Base-by-base conservation (phyloP, 148 eudicot genomes). In the Agrostemma githago region DNA sequence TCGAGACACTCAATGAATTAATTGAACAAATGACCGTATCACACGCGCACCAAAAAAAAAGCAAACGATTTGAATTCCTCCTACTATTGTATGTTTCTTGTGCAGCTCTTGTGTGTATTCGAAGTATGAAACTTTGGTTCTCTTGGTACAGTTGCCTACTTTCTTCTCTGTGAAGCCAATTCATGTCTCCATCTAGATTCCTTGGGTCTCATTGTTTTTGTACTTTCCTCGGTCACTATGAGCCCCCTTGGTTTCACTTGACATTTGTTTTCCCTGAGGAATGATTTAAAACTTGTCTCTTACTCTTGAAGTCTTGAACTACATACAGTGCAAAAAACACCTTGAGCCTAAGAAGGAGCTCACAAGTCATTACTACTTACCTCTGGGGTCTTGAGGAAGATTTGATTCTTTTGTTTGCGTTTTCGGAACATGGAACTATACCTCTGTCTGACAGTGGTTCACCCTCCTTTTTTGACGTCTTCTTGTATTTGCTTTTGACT, bases 71-170 rank as follows among this genome's bases (percentile, higher is more conserved):
- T 5, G 46, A 62, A 26, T 26, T 26, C 40, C 7, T 1, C 43
- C 56, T 79, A 17, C 34, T 78, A 77, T 68, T 43, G 56, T 38
- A 64, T 21, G 61, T 83, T 85, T 63, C 62, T 79, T 43, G 68
- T 69, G 73, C 88, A 85, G 62, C 74, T 46, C 70, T 85, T 83
- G 39, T 82, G 83, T 42, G 41, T 56, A 67, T 80, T 81, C 58
- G 72, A 46, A 16, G 74, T 82, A 10, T 82, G 88, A 73, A 90
- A 84, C 54, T 76, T 82, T 56, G 90, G 84, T 70, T 85, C 86
- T 76, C 75, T 83, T 19, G 83, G 81, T 62, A 83, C 44, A 37
- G 68, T 64, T 37, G 68, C 39, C 2, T 40, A 43, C 68, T 64
- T 64, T 64, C 17, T 64, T 64, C 17, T 39, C n/a, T 12, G 68